Evolutionary conservation across 2,329 filamentous ascomycete species (phyloP), one percentile per base, ranked within the genome.

Genomic region (Alternaria conjuncta): DNA sequence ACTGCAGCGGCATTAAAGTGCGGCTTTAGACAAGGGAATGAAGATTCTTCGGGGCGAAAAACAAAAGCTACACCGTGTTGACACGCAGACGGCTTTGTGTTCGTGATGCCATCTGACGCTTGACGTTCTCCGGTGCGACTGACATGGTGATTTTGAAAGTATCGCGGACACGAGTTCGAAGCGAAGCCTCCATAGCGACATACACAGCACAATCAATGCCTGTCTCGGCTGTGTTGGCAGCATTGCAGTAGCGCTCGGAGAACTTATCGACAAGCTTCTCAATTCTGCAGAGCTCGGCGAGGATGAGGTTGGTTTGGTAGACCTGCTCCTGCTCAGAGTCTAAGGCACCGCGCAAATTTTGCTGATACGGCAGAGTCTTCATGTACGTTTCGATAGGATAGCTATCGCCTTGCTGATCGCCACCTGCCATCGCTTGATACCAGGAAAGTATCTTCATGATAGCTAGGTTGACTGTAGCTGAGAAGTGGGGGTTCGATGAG

Each of bases 231-330:
- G 62, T 44, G 54, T 70, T 73, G n/a, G 62, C 62, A 15, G 47
- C 32, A 57, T 72, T 78, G 68, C 72, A 75, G 67, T 78, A 79
- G 32, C 76, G 73, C 57, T 78, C 75, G 3, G 75, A 73, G 64
- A 79, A 79, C 67, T 73, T 75, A 63, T 79, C 75, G 47, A 79
- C 78, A 57, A 79, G 72, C 70, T 79, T 78, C 65, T 79, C 78
- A 1, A 79, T 73, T 47, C 74, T 78, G 58, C 73, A 70, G 11
- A 79, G 70, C 66, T 79, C 77, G 21, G 67, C 68, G 9, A 79
- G 71, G 6, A 79, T 70, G 6, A 76, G 70, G 47, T 78, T 76
- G 0, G 75, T 78, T 6, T 75, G 70, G 57, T 76, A 71, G 2
- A 72, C 72, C 30, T 75, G 68, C 41, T 79, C 77, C 12, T 74